phyloP scores from a whole-genome alignment of 805 yeast genomes.

The Clavispora vitiphila region DNA sequence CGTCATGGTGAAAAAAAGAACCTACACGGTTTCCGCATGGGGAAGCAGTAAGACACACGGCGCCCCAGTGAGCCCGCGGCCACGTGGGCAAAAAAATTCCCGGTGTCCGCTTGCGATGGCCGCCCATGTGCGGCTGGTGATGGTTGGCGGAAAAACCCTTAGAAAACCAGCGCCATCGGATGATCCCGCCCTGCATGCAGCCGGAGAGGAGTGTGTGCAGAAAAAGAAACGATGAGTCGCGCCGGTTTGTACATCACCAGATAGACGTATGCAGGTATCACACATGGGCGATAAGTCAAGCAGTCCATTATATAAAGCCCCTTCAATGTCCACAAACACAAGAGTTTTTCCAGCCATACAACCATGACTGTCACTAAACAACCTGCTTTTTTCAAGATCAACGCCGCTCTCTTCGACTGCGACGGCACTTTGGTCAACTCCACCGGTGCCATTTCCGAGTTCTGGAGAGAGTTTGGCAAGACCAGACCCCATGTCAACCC shows the following conservation, averaged over 20 bases:
- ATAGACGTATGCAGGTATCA: background rate
- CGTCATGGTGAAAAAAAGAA: background rate
- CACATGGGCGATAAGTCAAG: background rate
- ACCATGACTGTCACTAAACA: constrained; percentile 24
- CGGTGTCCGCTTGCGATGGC: too few species aligned
- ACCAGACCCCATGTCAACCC: constrained; percentile 65
- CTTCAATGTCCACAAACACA: background rate
- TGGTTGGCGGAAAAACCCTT: background rate
- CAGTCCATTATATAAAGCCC: background rate
- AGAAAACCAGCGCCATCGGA: background rate
- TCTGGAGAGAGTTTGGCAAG: constrained; percentile 73
- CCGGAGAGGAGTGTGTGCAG: background rate
- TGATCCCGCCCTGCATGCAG: background rate
- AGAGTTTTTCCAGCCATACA: background rate
- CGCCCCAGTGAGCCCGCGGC: too few species aligned
- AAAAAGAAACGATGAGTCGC: background rate
- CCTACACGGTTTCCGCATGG: too few species aligned
- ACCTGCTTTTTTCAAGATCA: constrained; percentile 39
- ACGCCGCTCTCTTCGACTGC: constrained; percentile 67
- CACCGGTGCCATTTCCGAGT: constrained; percentile 74
- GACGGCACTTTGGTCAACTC: constrained; percentile 87
- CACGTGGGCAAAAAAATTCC: too few species aligned
- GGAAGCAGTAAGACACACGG: too few species aligned
- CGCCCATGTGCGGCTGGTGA: background rate
- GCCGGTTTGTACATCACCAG: constrained; percentile 1